phyloP scores from a whole-genome alignment of 768 basidiomycete genomes.

The Rhodosporidiobolus sp. region DNA sequence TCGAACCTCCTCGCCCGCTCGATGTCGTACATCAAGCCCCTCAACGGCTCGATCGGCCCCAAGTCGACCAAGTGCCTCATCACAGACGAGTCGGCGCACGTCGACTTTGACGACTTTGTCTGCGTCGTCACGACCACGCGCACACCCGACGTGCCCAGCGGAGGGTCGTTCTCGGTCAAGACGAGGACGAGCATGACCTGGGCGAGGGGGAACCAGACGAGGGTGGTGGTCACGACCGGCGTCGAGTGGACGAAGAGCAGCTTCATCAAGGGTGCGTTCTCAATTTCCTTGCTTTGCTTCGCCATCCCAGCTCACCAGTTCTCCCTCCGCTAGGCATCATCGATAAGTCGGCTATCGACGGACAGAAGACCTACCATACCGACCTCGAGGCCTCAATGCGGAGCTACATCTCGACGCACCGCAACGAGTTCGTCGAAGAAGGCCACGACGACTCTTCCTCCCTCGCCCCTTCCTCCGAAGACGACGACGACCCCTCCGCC shows the following conservation, averaged over 20 bases:
- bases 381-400: constrained; percentile 84
- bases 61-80: constrained; percentile 95
- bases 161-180: constrained; percentile 87
- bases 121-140: constrained; percentile 81
- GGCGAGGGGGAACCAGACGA: constrained; percentile 74
- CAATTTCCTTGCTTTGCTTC: not conserved
- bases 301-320: not conserved
- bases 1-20: constrained; percentile 74
- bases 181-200: constrained; percentile 92
- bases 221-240: constrained; percentile 78
- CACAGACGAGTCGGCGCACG: constrained; percentile 72
- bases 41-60: constrained; percentile 82
- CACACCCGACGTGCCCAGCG: constrained; percentile 92
- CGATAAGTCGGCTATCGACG: constrained; percentile 83
- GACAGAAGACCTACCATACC: constrained; percentile 78
- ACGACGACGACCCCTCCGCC: constrained; percentile 6
- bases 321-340: constrained; percentile 69
- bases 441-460: constrained; percentile 50
- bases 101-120: constrained; percentile 79
- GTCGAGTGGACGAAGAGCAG: constrained; percentile 96
- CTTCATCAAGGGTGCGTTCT: constrained; percentile 79
- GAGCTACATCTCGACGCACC: constrained; percentile 80
- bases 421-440: constrained; percentile 81
- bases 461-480: not conserved
- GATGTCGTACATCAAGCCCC: constrained; percentile 94